Evolutionary conservation across 768 basidiomycete genomes (phyloP), one percentile per base, ranked within the genome.

Genomic region (Termitomyces sp.): DNA sequence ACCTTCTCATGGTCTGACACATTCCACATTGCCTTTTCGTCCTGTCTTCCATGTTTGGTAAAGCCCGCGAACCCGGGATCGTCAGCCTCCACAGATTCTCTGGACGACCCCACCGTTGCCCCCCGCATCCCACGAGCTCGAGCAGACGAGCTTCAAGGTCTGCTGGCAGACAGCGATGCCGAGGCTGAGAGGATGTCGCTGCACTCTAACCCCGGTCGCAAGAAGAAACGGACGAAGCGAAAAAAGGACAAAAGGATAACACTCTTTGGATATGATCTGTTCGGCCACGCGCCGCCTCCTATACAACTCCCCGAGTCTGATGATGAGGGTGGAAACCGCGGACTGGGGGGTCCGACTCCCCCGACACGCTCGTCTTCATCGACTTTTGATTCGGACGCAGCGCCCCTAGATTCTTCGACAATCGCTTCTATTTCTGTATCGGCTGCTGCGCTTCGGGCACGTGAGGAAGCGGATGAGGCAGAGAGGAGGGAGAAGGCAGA

Each of bases 381-480:
- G 22, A 87, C 86, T 5, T 79, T 89, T 46, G 90, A 91, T 71
- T 85, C 86, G 0, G 90, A 91, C 63, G 89, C 90, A 3, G 83
- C 88, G 6, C 84, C 84, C 1, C 75, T 91, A 15, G 87, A 88
- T 55, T 71, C 82, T 7, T 77, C 81, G 11, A 75, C 79, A 18
- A 89, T 91, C 58, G 81, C 78, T 55, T 76, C 76, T 33, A 66
- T 87, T 40, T 80, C 85, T 7, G 75, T 78, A 0, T 76, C 79
- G 0, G 77, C 73, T 62, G 77, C 74, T 72, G 74, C 39, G 61
- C 74, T 61, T 69, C 69, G 74, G 44, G 69, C 75, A 28, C 65
- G 73, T 12, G 78, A 71, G 5, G 79, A 75, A 58, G 77, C 75
- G 32, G 80, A 81, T 61, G 75, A 75, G 13, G 72, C 72, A 48